Conservation (phyloP, 768 basidiomycete genomes). For the Mrakia gelida region DNA sequence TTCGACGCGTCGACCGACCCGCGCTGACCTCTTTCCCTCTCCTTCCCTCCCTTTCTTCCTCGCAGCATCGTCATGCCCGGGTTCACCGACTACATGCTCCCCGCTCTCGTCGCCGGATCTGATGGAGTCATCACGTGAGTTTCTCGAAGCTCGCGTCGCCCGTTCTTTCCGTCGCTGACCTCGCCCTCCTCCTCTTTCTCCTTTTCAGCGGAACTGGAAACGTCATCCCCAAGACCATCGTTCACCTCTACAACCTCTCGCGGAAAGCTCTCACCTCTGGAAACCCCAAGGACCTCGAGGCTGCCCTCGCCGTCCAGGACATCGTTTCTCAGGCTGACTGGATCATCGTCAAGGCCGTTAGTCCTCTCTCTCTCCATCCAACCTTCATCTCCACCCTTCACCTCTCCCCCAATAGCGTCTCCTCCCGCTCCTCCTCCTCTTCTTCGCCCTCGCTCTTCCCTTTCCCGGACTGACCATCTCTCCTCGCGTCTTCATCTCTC, state of each 20-base stretch:
- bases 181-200: neutral
- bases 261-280: constrained; percentile 42
- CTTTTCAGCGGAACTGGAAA: constrained; percentile 38
- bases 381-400: constrained; percentile 34
- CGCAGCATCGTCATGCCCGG: constrained; percentile 59
- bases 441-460: neutral
- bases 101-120: constrained; percentile 59
- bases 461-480: too few species aligned
- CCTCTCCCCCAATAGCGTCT: constrained; percentile 36
- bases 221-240: constrained; percentile 47
- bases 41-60: constrained; percentile 36
- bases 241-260: constrained; percentile 44
- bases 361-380: neutral
- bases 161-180: neutral
- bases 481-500: too few species aligned
- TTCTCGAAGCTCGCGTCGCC: neutral
- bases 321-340: constrained; percentile 45
- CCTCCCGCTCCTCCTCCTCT: neutral
- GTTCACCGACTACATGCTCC: constrained; percentile 61
- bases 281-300: constrained; percentile 38
- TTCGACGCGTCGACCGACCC: too few species aligned
- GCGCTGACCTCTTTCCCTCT: neutral
- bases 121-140: constrained; percentile 57
- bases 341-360: constrained; percentile 44
- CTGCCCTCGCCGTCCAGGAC: constrained; percentile 45